These are phyloP conservation scores for Mucor lusitanicus DNA, from an alignment of 371 early-diverging fungal species.

Conservation along the genomic window DNA sequence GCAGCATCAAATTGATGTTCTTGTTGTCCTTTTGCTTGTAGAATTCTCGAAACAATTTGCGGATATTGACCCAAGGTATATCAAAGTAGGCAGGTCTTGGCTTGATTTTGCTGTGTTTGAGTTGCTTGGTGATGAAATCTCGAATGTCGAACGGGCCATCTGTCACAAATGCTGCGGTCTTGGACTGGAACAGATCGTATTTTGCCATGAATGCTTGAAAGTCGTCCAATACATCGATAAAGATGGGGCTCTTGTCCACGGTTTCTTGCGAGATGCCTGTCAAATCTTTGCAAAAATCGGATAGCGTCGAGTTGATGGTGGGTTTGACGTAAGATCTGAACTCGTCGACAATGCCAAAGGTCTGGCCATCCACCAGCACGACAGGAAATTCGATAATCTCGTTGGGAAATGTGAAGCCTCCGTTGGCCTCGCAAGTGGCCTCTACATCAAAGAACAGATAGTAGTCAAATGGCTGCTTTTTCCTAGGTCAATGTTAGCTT, in stretches of 20 bases:
- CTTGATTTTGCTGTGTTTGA: slow-evolving; percentile 46
- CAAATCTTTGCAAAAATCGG: slow-evolving; percentile 70
- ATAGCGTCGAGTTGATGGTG: slow-evolving; percentile 59
- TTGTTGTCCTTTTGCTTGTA: slow-evolving; percentile 45
- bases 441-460: slow-evolving; percentile 81
- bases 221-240: slow-evolving; percentile 40
- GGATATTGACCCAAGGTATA: slow-evolving; percentile 67
- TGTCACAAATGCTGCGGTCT: slow-evolving; percentile 45
- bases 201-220: slow-evolving; percentile 50
- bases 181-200: slow-evolving; percentile 54
- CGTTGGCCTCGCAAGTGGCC: slow-evolving; percentile 73
- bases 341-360: slow-evolving; percentile 62
- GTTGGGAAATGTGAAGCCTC: slow-evolving; percentile 61
- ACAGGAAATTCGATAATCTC: slow-evolving; percentile 90
- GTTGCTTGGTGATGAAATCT: slow-evolving; percentile 75
- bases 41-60: slow-evolving; percentile 50
- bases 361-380: slow-evolving; percentile 64
- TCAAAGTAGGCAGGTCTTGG: slow-evolving; percentile 52
- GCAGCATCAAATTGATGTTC: slow-evolving; percentile 69
- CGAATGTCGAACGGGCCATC: slow-evolving; percentile 87
- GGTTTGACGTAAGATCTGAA: slow-evolving; percentile 80
- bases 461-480: slow-evolving; percentile 45
- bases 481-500: neutral
- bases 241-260: slow-evolving; percentile 62
- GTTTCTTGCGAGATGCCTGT: slow-evolving; percentile 72